Percentiles rank a stretch among this genome's conserved stretches.
Conservation (phyloP, 345 rosid genomes). For the Corchorus capsularis region DNA sequence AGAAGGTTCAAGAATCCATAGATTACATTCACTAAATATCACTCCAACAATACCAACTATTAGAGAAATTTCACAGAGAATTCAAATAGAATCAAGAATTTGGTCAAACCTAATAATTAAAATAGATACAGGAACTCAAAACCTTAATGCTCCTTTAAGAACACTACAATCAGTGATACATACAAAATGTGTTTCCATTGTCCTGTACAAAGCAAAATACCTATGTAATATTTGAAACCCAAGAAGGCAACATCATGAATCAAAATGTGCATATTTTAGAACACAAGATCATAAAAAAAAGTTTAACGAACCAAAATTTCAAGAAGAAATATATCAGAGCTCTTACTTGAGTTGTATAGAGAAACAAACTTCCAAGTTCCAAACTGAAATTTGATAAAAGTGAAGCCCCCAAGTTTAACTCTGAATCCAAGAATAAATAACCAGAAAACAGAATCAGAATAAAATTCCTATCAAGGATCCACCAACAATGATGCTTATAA, state of each 20-base stretch:
- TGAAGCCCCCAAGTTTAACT: constrained; percentile 22
- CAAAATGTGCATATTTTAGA: background rate
- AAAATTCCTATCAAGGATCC: constrained; percentile 37
- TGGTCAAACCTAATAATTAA: too few relatives aligned
- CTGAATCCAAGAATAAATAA: constrained; percentile 34
- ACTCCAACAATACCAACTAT: too few relatives aligned
- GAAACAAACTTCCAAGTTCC: background rate
- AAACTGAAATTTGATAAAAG: constrained; percentile 1
- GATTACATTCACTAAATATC: too few relatives aligned
- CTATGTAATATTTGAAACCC: too few relatives aligned
- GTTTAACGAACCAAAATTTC: background rate
- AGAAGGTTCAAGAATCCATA: too few relatives aligned
- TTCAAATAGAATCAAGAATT: too few relatives aligned
- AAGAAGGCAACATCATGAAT: background rate
- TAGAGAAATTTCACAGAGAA: too few relatives aligned
- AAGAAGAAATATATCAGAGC: background rate
- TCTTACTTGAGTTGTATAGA: constrained; percentile 18
- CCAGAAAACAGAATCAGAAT: constrained; percentile 36
- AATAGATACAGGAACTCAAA: too few relatives aligned
- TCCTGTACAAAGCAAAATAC: too few relatives aligned
- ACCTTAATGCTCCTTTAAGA: too few relatives aligned
- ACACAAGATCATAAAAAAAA: background rate
- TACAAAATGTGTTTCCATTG: too few relatives aligned
- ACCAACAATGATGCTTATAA: background rate
- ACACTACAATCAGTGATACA: too few relatives aligned